Percentiles rank a stretch among this genome's conserved stretches.
Conservation (phyloP, 306 rosid species). For the Senna siamea region DNA sequence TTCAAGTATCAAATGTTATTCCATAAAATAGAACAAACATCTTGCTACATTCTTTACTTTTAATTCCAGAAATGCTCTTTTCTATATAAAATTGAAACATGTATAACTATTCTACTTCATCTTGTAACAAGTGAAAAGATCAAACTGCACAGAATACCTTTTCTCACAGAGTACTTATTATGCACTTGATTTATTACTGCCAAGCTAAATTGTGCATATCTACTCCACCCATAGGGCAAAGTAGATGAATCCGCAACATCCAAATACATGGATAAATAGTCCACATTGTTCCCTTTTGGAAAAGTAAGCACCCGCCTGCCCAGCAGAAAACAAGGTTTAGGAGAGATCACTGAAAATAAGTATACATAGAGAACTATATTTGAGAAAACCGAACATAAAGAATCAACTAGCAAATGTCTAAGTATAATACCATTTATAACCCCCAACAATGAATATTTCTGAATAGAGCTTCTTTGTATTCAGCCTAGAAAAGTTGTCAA, state of each 20-base stretch:
- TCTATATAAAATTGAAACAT: slow-evolving; percentile 6
- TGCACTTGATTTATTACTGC: slow-evolving; percentile 71
- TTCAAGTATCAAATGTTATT: slow-evolving; percentile 24
- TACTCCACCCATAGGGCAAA: slow-evolving; percentile 92
- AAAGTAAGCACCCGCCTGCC: slow-evolving; percentile 88
- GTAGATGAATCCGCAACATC: slow-evolving; percentile 79
- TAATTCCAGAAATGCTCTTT: slow-evolving; percentile 30
- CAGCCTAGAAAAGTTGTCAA: slow-evolving; percentile 74
- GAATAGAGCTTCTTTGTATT: slow-evolving; percentile 78
- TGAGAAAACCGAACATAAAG: slow-evolving; percentile 9
- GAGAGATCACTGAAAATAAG: slow-evolving; percentile 27
- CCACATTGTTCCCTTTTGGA: slow-evolving; percentile 94
- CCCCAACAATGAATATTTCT: slow-evolving; percentile 72
- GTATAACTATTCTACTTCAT: slow-evolving; percentile 11
- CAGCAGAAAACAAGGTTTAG: slow-evolving; percentile 36
- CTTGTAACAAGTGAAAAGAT: slow-evolving; percentile 26
- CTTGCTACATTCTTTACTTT: slow-evolving; percentile 18
- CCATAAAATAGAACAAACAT: slow-evolving; percentile 27
- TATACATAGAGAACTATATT: not conserved
- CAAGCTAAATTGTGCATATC: slow-evolving; percentile 90
- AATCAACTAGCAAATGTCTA: slow-evolving; percentile 18
- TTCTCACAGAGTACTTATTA: slow-evolving; percentile 70
- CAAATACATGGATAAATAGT: slow-evolving; percentile 85
- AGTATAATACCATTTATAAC: slow-evolving; percentile 74
- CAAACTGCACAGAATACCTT: slow-evolving; percentile 56